Evolutionary conservation across 805 yeast genomes (phyloP).

Genomic region (Candida railenensis): DNA sequence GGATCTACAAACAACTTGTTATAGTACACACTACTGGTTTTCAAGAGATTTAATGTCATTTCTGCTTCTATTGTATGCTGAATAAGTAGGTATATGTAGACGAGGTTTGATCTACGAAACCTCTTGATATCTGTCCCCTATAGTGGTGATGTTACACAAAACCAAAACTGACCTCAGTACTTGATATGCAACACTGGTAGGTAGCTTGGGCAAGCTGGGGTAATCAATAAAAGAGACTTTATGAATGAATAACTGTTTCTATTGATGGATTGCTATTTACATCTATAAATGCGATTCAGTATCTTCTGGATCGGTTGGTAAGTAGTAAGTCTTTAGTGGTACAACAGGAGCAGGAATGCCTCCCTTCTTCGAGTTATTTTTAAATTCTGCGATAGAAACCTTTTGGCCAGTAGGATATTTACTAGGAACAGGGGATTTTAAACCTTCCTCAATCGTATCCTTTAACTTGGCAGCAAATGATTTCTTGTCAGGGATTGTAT

Average conservation of each 20-base stretch:
- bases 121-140: too few relatives aligned
- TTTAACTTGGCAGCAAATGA: slow-evolving; percentile 9
- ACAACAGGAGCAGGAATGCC: slow-evolving; percentile 58
- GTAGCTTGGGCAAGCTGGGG: too few relatives aligned
- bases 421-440: slow-evolving; percentile 29
- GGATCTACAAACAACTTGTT: slow-evolving; percentile 22
- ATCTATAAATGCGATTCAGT: slow-evolving; percentile 19
- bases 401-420: slow-evolving; percentile 50
- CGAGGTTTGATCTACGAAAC: too few relatives aligned
- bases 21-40: slow-evolving; percentile 31
- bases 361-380: slow-evolving; percentile 51
- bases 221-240: too few relatives aligned
- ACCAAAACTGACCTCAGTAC: too few relatives aligned
- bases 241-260: too few relatives aligned
- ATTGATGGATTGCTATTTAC: too few relatives aligned
- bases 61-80: too few relatives aligned
- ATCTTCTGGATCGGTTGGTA: slow-evolving; percentile 13
- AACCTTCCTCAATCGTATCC: slow-evolving; percentile 15
- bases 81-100: too few relatives aligned
- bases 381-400: slow-evolving; percentile 55
- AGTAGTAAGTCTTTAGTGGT: slow-evolving; percentile 24
- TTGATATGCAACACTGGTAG: too few relatives aligned
- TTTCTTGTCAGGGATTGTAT: slow-evolving; percentile 2
- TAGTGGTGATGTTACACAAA: neutral
- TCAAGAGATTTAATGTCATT: slow-evolving; percentile 27